Evolutionary conservation across 768 basidiomycete species (phyloP).

Genomic region (Agaricus sinodeliciosus): DNA sequence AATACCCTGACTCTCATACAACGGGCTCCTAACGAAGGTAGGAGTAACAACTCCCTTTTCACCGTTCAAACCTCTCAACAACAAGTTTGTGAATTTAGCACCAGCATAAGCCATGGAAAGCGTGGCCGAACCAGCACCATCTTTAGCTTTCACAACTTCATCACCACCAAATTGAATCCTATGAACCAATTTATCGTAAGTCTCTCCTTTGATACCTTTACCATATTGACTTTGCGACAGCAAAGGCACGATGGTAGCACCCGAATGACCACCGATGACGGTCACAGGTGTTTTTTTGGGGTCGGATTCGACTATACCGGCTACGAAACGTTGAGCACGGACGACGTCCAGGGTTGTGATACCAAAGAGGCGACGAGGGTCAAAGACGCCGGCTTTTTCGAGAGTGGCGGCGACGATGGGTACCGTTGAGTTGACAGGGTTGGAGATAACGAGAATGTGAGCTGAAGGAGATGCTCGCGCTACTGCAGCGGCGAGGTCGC

Average conservation of each 20-base stretch:
- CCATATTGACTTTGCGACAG: conserved; percentile 77
- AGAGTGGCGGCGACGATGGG: conserved; percentile 93
- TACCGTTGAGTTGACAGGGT: conserved; percentile 98
- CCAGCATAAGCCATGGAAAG: conserved; percentile 96
- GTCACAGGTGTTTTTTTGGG: conserved; percentile 69
- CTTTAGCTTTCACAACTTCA: conserved; percentile 98
- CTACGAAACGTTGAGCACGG: conserved; percentile 88
- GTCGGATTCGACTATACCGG: conserved; percentile 55
- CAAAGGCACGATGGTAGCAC: conserved; percentile 95
- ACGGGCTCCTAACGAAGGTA: conserved; percentile 84
- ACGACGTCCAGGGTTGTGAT: conserved; percentile 98
- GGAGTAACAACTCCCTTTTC: conserved; percentile 83
- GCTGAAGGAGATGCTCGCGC: conserved; percentile 85
- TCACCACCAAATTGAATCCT: conserved; percentile 98
- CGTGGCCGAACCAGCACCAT: conserved; percentile 89
- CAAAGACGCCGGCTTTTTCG: conserved; percentile 87
- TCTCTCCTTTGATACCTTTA: conserved; percentile 68
- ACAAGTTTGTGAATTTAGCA: conserved; percentile 78
- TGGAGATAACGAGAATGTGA: conserved; percentile 95
- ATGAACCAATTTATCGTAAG: conserved; percentile 73
- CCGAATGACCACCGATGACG: conserved; percentile 94
- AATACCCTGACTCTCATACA: conserved; percentile 80
- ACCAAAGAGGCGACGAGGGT: conserved; percentile 88
- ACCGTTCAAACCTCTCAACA: conserved; percentile 82
- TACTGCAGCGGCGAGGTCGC: conserved; percentile 87